These are phyloP conservation scores for Sporothrix pseudoabietina DNA, from an alignment of 2,329 filamentous ascomycete genomes.

Conservation along the genomic window DNA sequence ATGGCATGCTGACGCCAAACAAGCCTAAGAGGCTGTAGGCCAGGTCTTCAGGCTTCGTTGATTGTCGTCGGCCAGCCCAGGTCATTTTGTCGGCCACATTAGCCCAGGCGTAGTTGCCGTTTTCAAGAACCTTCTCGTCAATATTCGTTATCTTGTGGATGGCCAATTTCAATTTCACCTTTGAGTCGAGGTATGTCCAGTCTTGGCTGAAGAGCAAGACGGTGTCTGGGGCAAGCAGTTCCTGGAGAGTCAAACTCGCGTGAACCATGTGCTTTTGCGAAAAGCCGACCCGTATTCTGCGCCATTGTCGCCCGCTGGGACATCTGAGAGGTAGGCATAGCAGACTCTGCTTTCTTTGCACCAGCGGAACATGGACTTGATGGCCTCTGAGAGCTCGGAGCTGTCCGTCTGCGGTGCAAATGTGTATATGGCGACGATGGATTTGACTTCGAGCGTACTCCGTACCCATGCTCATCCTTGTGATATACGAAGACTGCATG, in stretches of 20 bases:
- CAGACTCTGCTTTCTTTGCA: slow-evolving; percentile 13
- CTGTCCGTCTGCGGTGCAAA: not conserved
- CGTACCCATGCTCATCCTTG: not conserved
- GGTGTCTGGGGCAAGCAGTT: slow-evolving; percentile 57
- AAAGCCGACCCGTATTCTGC: not conserved
- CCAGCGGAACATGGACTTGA: slow-evolving; percentile 31
- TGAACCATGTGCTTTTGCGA: slow-evolving; percentile 40
- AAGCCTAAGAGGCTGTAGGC: slow-evolving; percentile 35
- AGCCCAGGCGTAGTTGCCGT: slow-evolving; percentile 19
- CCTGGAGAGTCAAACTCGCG: slow-evolving; percentile 64
- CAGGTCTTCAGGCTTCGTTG: slow-evolving; percentile 32
- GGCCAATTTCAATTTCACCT: slow-evolving; percentile 30
- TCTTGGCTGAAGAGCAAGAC: slow-evolving; percentile 40
- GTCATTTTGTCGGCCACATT: slow-evolving; percentile 34
- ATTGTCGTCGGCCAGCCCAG: slow-evolving; percentile 31
- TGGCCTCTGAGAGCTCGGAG: slow-evolving; percentile 11
- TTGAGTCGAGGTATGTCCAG: slow-evolving; percentile 40
- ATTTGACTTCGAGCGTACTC: not conserved
- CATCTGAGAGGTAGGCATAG: slow-evolving; percentile 25
- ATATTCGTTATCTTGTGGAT: slow-evolving; percentile 37
- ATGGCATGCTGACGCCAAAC: slow-evolving; percentile 34
- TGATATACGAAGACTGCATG: not conserved
- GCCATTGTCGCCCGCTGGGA: not conserved
- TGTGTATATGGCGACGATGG: not conserved
- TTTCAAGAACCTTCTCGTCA: slow-evolving; percentile 30